Evolutionary conservation across 192 early-diverging fungal species (phyloP).

Genomic region (Coemansia sp.): DNA sequence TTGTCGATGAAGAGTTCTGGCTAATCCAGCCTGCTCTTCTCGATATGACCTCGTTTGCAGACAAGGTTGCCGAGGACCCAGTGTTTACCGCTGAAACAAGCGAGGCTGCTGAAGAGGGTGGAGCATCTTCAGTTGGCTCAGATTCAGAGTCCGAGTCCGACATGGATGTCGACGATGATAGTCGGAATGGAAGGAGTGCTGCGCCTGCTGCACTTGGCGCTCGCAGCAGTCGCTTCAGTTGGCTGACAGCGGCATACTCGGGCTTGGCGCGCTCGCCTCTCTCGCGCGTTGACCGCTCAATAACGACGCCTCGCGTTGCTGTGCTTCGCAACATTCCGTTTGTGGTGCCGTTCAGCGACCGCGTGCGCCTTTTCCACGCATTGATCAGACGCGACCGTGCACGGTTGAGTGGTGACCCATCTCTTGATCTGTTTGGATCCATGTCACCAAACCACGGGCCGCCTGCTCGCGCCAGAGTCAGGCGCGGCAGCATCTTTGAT

Average conservation of each 20-base stretch:
- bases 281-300: slow-evolving; percentile 16
- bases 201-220: slow-evolving; percentile 6
- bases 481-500: slow-evolving; percentile 82
- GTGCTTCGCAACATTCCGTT: slow-evolving; percentile 88
- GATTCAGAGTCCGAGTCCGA: slow-evolving; percentile 30
- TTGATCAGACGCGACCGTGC: slow-evolving; percentile 71
- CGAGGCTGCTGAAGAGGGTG: background rate
- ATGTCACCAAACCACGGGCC: background rate
- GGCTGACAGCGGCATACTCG: slow-evolving; percentile 57
- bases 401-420: slow-evolving; percentile 15
- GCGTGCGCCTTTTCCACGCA: slow-evolving; percentile 82
- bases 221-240: slow-evolving; percentile 51
- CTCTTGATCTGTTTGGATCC: slow-evolving; percentile 16
- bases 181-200: background rate
- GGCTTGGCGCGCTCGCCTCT: slow-evolving; percentile 32
- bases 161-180: background rate
- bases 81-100: slow-evolving; percentile 28
- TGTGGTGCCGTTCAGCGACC: slow-evolving; percentile 88
- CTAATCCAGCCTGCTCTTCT: slow-evolving; percentile 37
- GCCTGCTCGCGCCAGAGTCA: slow-evolving; percentile 60
- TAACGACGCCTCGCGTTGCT: slow-evolving; percentile 47
- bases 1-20: slow-evolving; percentile 52
- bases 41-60: slow-evolving; percentile 53
- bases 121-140: background rate
- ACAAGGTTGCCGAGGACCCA: slow-evolving; percentile 50